Evolutionary conservation across 345 rosid genomes (phyloP).

Genomic region (Luvunga scandens): DNA sequence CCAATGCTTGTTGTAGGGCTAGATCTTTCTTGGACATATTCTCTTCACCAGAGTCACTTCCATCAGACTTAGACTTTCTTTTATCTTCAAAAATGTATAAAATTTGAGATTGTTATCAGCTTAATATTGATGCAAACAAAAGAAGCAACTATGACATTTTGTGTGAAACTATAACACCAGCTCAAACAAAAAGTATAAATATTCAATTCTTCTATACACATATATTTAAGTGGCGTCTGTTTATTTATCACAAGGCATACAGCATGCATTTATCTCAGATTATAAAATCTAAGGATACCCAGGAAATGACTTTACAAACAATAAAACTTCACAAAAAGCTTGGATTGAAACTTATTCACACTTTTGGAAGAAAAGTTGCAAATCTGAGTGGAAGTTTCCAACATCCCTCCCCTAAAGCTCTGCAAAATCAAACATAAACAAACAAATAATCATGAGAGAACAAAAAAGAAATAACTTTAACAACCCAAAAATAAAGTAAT

Average conservation of each 20-base stretch:
- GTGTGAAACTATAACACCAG: not conserved
- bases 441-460: not conserved
- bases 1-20: constrained; percentile 84
- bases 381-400: constrained; percentile 50
- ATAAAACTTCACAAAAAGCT: not conserved
- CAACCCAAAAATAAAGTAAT: not conserved
- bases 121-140: not conserved
- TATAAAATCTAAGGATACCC: not conserved
- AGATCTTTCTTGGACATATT: constrained; percentile 78
- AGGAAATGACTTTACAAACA: not conserved
- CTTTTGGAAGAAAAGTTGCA: constrained; percentile 69
- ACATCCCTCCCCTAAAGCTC: constrained; percentile 40
- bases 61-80: constrained; percentile 69
- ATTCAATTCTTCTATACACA: not conserved
- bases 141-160: not conserved
- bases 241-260: not conserved
- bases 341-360: constrained; percentile 20
- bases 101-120: constrained; percentile 3
- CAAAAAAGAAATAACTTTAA: not conserved
- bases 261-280: not conserved
- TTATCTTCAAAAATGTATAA: constrained; percentile 42
- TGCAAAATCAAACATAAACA: constrained; percentile 24
- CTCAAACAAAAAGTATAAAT: not conserved
- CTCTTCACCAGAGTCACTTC: constrained; percentile 68
- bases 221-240: not conserved